These are phyloP conservation scores for Lachnellula suecica DNA, from an alignment of 2,329 filamentous ascomycete genomes.

Conservation along the genomic window DNA sequence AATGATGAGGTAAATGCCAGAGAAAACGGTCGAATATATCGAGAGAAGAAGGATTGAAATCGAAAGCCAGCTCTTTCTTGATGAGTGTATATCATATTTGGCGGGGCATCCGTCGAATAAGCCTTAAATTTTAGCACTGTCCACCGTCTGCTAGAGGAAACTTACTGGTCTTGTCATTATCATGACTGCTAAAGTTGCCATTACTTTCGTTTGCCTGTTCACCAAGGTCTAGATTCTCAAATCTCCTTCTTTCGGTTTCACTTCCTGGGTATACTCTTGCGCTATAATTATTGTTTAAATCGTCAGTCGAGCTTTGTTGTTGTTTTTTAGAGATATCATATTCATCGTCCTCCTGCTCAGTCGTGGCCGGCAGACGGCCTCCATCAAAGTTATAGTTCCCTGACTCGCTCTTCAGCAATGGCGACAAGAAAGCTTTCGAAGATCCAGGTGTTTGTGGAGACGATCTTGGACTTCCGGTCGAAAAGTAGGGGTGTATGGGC, in stretches of 20 bases:
- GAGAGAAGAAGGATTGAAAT: constrained; percentile 48
- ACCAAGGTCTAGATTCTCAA: no score
- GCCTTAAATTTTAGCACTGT: constrained; percentile 5
- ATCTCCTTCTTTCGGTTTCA: background rate
- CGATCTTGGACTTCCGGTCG: background rate
- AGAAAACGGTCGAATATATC: constrained; percentile 62
- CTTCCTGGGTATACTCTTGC: background rate
- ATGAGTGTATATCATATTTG: constrained; percentile 25
- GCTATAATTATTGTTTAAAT: background rate
- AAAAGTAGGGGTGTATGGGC: background rate
- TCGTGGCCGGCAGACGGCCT: background rate
- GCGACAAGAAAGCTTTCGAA: background rate
- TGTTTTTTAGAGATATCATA: background rate
- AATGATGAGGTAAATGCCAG: constrained; percentile 64
- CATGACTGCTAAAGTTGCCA: constrained; percentile 3
- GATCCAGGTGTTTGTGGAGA: background rate
- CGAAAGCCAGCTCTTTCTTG: constrained; percentile 44
- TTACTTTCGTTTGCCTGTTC: background rate
- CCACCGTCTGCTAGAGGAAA: background rate
- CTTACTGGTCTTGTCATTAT: constrained; percentile 12
- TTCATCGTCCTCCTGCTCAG: background rate
- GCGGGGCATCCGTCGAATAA: constrained; percentile 17
- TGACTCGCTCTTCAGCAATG: background rate
- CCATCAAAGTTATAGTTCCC: background rate
- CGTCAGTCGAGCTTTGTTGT: background rate